phyloP scores from a whole-genome alignment of 768 basidiomycete species.

The Pleurotus tuoliensis region DNA sequence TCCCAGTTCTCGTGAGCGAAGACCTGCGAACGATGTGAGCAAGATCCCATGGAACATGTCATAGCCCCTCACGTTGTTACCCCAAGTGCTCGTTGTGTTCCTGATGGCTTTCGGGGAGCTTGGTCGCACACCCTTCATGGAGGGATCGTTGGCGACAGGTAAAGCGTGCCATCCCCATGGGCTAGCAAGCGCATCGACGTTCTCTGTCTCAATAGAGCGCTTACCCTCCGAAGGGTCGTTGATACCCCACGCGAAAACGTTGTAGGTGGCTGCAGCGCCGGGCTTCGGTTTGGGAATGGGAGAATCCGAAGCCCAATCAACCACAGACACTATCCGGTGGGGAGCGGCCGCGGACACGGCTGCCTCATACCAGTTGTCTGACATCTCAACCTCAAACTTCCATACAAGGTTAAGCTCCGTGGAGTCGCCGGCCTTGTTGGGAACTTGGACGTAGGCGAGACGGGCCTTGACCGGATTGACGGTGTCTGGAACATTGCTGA shows the following conservation, averaged over 20 bases:
- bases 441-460: constrained; percentile 80
- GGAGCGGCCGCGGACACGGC: constrained; percentile 72
- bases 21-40: constrained; percentile 35
- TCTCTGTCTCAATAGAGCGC: constrained; percentile 55
- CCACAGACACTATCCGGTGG: constrained; percentile 80
- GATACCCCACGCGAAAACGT: constrained; percentile 75
- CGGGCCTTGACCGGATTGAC: constrained; percentile 78
- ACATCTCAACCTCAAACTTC: constrained; percentile 93
- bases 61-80: constrained; percentile 62
- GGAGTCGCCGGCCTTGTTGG: constrained; percentile 51
- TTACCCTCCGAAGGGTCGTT: constrained; percentile 82
- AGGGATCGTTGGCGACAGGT: constrained; percentile 68
- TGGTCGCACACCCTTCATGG: constrained; percentile 20
- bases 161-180: constrained; percentile 92
- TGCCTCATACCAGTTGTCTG: constrained; percentile 95
- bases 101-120: constrained; percentile 17
- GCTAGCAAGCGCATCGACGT: constrained; percentile 73
- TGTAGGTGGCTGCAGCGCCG: constrained; percentile 46
- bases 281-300: constrained; percentile 40
- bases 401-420: constrained; percentile 74
- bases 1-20: constrained; percentile 95
- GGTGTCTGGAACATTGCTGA: constrained; percentile 69
- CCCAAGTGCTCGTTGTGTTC: constrained; percentile 80
- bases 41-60: background rate
- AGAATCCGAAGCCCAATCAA: constrained; percentile 92